Evolutionary conservation across 495 filamentous ascomycete species (phyloP), one percentile per base, ranked within the genome.

Genomic region (Neurospora sp.): DNA sequence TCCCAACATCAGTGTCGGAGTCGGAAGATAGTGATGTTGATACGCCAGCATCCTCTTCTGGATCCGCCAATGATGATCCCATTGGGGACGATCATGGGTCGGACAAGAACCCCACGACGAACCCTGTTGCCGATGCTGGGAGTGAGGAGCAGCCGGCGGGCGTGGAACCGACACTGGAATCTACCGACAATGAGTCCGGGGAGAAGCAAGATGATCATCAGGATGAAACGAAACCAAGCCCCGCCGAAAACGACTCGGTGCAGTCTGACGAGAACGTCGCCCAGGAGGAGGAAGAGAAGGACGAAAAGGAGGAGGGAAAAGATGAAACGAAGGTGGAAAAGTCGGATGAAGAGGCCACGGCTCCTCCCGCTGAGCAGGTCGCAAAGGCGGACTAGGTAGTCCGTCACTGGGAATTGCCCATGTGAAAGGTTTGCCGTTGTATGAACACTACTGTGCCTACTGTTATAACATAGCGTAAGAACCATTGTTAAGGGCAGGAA

Each of bases 221-320:
- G 28, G 28, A 71, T 21, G 13, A 39, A n/a, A n/a, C 21, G 38
- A 34, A 43, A 28, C 7, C 17, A 59, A 37, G 42, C 19, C 31
- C 36, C 17, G 37, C 39, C 17, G 71, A 71, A 36, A 37, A 19
- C n/a, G 71, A 34, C 31, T 21, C 31, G 28, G 42, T 36, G 31
- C 31, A 21, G 17, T 31, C 39, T 19, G 71, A 39, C 15, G 66
- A 71, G 9, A 39, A 73, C 5, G 15, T 34, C 37, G 40, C 42
- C 43, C 24, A 38, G 15, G 42, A 69, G 11, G 37, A 37, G 48
- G 36, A 71, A 15, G 36, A 76, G 13, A 74, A 79, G 24, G 79
- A 80, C 3, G 62, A 74, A 28, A 72, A 75, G n/a, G 69, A 77
- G 59, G 76, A 83, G 36, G 69, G 31, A 62, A 66, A 66, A 28